phyloP scores from a whole-genome alignment of 805 yeast species.

The Spathaspora hagerdaliae region DNA sequence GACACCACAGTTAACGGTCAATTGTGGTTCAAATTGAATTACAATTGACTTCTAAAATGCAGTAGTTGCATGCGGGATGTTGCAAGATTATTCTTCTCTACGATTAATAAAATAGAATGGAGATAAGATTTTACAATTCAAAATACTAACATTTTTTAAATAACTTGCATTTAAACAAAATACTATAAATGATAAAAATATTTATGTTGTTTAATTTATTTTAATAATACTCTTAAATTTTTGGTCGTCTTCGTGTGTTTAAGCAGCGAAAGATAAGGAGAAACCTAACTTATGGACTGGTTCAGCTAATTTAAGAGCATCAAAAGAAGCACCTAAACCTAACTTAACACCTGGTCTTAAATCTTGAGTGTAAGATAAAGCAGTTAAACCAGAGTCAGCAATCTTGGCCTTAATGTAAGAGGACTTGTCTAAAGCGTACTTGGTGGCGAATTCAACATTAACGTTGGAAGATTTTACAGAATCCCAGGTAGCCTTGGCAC shows the following conservation, averaged over 20 bases:
- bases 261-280: constrained; percentile 90
- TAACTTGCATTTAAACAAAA: too few relatives aligned
- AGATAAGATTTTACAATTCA: too few relatives aligned
- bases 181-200: too few relatives aligned
- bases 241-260: constrained; percentile 16
- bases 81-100: too few relatives aligned
- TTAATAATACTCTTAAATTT: too few relatives aligned
- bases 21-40: too few relatives aligned
- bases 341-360: constrained; percentile 94
- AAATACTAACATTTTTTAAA: too few relatives aligned
- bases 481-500: constrained; percentile 97
- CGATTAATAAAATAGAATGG: too few relatives aligned
- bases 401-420: constrained; percentile 95
- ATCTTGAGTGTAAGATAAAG: constrained; percentile 89
- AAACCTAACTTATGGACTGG: constrained; percentile 98
- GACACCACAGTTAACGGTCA: too few relatives aligned
- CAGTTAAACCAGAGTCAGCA: constrained; percentile 92
- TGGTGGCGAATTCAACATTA: constrained; percentile 92
- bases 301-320: constrained; percentile 91
- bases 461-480: constrained; percentile 78
- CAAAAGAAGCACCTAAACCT: constrained; percentile 96
- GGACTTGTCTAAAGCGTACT: constrained; percentile 82
- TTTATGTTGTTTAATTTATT: too few relatives aligned
- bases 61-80: too few relatives aligned
- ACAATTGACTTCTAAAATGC: too few relatives aligned